These are phyloP conservation scores for Dendrocalamus latiflorus DNA, from an alignment of 202 grass and related monocot genomes.

Conservation along the genomic window DNA sequence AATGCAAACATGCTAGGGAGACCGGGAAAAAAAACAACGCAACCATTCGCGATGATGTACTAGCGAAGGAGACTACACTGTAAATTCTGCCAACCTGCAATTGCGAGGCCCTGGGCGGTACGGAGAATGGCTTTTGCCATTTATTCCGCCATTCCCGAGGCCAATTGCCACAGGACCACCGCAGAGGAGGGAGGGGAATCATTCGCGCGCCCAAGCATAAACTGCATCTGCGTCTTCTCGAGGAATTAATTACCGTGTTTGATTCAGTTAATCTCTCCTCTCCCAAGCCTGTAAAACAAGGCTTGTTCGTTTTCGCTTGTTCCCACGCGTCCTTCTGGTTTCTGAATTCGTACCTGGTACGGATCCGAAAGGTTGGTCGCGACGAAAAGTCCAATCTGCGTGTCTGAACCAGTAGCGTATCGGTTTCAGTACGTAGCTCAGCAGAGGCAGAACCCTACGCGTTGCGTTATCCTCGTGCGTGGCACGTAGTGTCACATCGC, in stretches of 20 bases:
- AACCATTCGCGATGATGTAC: neutral
- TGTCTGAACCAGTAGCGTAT: neutral
- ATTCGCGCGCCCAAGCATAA: neutral
- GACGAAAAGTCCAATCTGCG: neutral
- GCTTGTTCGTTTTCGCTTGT: neutral
- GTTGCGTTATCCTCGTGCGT: neutral
- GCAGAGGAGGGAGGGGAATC: neutral
- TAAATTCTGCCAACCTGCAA: conserved; percentile 43
- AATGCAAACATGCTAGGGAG: neutral
- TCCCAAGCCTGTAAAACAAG: neutral
- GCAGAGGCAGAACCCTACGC: neutral
- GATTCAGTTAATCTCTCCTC: neutral
- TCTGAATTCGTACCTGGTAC: neutral
- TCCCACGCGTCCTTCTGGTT: neutral
- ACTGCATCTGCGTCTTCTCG: neutral
- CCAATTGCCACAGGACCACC: conserved; percentile 21
- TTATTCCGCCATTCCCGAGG: conserved; percentile 30
- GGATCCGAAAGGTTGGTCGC: neutral
- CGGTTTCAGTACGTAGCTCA: too few relatives aligned
- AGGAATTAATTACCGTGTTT: neutral
- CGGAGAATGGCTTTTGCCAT: conserved; percentile 41
- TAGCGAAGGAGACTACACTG: conserved; percentile 5
- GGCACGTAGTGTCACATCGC: neutral
- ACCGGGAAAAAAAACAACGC: neutral
- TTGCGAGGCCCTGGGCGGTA: conserved; percentile 7